A percentile compares a stretch with the other conserved stretches of the same genome.
Evolutionary conservation across 2,329 filamentous ascomycete species (phyloP).

Genomic region (Geosmithia flava): DNA sequence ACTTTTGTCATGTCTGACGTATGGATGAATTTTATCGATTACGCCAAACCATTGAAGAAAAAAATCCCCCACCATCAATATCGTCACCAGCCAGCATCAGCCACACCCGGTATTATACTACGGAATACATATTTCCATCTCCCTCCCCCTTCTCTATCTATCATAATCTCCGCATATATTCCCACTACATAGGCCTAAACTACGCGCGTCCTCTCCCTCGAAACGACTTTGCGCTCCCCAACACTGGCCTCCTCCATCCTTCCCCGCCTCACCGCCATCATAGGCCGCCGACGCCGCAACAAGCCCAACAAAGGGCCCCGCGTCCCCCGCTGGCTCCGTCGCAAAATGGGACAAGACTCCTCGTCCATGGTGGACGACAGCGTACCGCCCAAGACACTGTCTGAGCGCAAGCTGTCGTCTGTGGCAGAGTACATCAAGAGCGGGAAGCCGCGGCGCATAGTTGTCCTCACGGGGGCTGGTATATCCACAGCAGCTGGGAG

Average conservation of each 20-base stretch:
- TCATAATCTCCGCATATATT: neutral
- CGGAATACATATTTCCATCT: neutral
- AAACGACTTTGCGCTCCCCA: neutral
- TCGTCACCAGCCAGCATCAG: neutral
- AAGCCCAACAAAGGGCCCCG: slow-evolving; percentile 19
- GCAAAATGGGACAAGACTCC: slow-evolving; percentile 82
- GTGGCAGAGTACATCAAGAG: slow-evolving; percentile 72
- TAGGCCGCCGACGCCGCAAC: slow-evolving; percentile 25
- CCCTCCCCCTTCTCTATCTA: neutral
- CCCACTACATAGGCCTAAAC: neutral
- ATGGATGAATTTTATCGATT: neutral
- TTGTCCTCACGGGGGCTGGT: slow-evolving; percentile 84
- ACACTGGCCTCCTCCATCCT: neutral
- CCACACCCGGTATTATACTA: too few relatives aligned
- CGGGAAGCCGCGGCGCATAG: slow-evolving; percentile 55
- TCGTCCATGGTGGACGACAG: slow-evolving; percentile 44
- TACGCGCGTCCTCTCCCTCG: neutral
- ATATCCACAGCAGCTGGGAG: slow-evolving; percentile 65
- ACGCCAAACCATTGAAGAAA: neutral
- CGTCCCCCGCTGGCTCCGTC: slow-evolving; percentile 17
- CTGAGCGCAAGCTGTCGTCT: slow-evolving; percentile 55
- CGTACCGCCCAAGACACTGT: slow-evolving; percentile 51
- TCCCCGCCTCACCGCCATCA: slow-evolving; percentile 14
- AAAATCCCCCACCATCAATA: neutral
- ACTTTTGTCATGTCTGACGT: neutral